Conservation (phyloP, 306 rosid genomes). For the barrel medic (Medicago truncatula) region DNA sequence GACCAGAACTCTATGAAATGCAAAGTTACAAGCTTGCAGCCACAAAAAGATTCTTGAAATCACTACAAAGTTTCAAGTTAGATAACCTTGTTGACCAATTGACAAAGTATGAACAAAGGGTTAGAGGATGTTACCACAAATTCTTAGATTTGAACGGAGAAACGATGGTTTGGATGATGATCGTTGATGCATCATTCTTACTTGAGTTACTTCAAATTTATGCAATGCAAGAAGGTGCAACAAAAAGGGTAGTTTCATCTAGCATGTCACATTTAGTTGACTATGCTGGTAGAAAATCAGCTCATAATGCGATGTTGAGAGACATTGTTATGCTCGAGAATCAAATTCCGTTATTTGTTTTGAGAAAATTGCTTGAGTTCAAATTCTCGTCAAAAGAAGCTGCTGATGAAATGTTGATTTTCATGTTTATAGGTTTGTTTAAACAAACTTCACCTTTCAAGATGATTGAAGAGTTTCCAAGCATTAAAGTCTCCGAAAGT, state of each 20-base stretch:
- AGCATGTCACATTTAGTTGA: constrained; percentile 75
- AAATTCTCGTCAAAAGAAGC: constrained; percentile 50
- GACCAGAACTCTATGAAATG: constrained; percentile 83
- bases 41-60: constrained; percentile 62
- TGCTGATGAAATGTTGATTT: constrained; percentile 53
- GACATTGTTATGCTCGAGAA: constrained; percentile 85
- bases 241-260: constrained; percentile 47
- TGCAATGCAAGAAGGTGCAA: constrained; percentile 50
- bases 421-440: constrained; percentile 66
- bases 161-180: constrained; percentile 81
- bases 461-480: constrained; percentile 48
- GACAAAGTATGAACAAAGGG: constrained; percentile 52
- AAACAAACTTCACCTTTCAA: constrained; percentile 72
- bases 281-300: constrained; percentile 61
- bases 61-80: constrained; percentile 48
- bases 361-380: constrained; percentile 63
- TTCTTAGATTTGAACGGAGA: constrained; percentile 71
- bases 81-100: constrained; percentile 60
- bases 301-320: constrained; percentile 67
- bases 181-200: constrained; percentile 71
- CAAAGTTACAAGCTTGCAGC: constrained; percentile 73
- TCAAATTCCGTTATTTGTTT: constrained; percentile 73
- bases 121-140: constrained; percentile 73
- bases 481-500: constrained; percentile 49
- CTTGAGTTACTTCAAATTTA: constrained; percentile 71